Evolutionary conservation across 1,139 yeast genomes (phyloP), one percentile per base, ranked within the genome.

Genomic region (Hyphopichia pseudoburtonii): DNA sequence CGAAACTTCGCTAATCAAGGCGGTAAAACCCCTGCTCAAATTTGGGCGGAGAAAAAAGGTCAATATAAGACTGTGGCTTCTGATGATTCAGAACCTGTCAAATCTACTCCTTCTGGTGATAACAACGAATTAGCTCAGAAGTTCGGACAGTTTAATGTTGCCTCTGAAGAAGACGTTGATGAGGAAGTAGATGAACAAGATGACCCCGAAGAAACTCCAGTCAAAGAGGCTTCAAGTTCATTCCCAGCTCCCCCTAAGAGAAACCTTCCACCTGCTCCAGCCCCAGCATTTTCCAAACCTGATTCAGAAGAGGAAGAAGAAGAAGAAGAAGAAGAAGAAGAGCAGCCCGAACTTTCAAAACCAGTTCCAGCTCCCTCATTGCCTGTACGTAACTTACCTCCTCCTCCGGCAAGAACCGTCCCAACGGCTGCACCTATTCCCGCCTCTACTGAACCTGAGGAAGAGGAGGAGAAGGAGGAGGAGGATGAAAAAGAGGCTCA

Each of bases 11-110:
- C 80, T 43, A 70, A 86, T 35, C 77, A 76, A 46, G 78, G 76
- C 41, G 96, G 96, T 43, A 86, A 87, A 64, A 86, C 96, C 3
- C 97, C 97, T 22, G 96, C 96, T 26, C 97, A 89, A 62, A 56
- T 86, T 27, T 89, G 97, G 97, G 97, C 97, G 16, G 96, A 87
- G 60, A 87, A 82, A 70, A 82, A 83, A 58, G 92, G 86, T 35
- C 74, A 78, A 50, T 77, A 67, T 51, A 75, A 70, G 50, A 68
- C 70, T 28, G 79, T 73, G 32, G 47, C 64, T 17, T 47, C 51
- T 18, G 55, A 50, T 1, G 60, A 51, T 12, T 60, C 51, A 12
- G 50, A 45, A 27, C 41, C 45, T 11, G 42, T 32, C 2, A 32
- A 24, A n/a, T 16, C 36, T 5, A 7, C 32, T 14, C 5, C 30